A percentile compares a stretch with the other conserved stretches of the same genome.
These are phyloP conservation scores for Mariannaea elegans DNA, from an alignment of 2,329 filamentous ascomycete species.

Conservation along the genomic window DNA sequence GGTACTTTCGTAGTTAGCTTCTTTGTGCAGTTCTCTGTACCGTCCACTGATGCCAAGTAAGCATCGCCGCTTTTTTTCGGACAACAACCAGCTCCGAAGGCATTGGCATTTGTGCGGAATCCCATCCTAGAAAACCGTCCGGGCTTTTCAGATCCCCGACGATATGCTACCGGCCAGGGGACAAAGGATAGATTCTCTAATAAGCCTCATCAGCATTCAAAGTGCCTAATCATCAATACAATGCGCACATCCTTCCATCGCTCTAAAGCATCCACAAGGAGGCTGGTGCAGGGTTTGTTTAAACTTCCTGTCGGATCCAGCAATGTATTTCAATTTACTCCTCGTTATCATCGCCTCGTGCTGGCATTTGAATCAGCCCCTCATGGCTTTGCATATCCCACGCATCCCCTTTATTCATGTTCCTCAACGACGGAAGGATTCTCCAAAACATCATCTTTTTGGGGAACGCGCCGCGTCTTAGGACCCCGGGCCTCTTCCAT, in stretches of 20 bases:
- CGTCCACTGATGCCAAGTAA: no score
- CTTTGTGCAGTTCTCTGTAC: no score
- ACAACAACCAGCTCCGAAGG: no score
- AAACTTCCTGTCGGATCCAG: neutral
- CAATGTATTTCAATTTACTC: conserved; percentile 18
- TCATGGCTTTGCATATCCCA: conserved; percentile 25
- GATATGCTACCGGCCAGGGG: no score
- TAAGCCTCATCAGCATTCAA: neutral
- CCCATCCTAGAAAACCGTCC: no score
- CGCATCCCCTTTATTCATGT: conserved; percentile 27
- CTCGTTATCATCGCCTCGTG: conserved; percentile 23
- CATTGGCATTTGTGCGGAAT: conserved; percentile 1
- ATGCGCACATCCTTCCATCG: neutral
- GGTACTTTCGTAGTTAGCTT: no score
- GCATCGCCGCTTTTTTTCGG: no score
- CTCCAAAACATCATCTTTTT: no score
- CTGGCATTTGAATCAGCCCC: conserved; percentile 35
- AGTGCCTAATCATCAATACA: neutral
- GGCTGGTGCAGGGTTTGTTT: neutral
- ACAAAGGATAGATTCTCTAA: neutral
- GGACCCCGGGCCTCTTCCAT: no score
- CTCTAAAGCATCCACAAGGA: neutral
- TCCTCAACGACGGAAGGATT: neutral
- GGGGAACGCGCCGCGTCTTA: no score
- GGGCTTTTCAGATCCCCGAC: no score